phyloP scores from a whole-genome alignment of 2,329 filamentous ascomycete species.

The Ophiosphaerella herpotricha region DNA sequence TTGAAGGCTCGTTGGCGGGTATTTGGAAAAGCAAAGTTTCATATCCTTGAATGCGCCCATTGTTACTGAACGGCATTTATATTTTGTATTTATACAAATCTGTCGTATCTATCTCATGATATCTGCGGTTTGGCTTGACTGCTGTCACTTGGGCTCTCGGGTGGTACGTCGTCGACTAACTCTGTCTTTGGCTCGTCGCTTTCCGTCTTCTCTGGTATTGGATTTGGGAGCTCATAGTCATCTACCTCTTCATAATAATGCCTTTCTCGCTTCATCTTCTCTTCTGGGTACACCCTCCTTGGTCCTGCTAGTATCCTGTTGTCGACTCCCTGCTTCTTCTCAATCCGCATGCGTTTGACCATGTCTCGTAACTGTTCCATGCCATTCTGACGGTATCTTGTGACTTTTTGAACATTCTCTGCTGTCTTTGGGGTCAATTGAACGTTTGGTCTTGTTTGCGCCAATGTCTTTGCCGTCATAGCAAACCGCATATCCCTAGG shows the following conservation, averaged over 20 bases:
- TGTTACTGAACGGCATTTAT: neutral
- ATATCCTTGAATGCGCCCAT: too few relatives aligned
- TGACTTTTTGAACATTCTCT: slow-evolving; percentile 83
- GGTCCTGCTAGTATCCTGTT: slow-evolving; percentile 32
- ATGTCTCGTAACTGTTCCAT: slow-evolving; percentile 68
- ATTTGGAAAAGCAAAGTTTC: too few relatives aligned
- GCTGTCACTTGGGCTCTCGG: slow-evolving; percentile 46
- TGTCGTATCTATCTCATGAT: slow-evolving; percentile 53
- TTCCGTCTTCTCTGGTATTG: slow-evolving; percentile 7
- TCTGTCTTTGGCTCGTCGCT: slow-evolving; percentile 1
- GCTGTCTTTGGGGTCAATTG: slow-evolving; percentile 71
- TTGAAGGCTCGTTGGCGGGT: neutral
- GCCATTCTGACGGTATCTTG: slow-evolving; percentile 70
- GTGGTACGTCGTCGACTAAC: neutral
- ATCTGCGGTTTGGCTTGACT: slow-evolving; percentile 23
- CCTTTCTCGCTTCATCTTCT: slow-evolving; percentile 30
- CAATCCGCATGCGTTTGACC: slow-evolving; percentile 50
- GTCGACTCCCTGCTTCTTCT: slow-evolving; percentile 30
- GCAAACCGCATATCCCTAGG: slow-evolving; percentile 93
- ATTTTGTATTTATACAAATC: neutral
- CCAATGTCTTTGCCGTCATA: slow-evolving; percentile 85
- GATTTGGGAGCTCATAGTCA: slow-evolving; percentile 30
- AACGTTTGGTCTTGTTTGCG: slow-evolving; percentile 61
- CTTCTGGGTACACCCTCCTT: slow-evolving; percentile 39
- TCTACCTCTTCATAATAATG: slow-evolving; percentile 33